Conservation (phyloP, 2,329 filamentous ascomycete species). For the Aspergillus sp. region DNA sequence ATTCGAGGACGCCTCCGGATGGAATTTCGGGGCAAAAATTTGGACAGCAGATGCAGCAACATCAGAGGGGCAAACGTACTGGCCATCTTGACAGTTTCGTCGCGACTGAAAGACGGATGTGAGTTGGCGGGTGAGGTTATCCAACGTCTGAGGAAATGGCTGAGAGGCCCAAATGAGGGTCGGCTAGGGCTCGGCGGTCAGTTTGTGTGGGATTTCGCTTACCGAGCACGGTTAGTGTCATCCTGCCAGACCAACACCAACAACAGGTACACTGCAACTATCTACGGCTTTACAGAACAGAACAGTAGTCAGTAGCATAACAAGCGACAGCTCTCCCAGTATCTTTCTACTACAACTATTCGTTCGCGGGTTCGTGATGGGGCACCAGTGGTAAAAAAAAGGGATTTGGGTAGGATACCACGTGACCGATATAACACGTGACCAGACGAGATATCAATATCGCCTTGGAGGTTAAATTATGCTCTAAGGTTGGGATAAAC, state of each 20-base stretch:
- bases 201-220: slow-evolving; percentile 45
- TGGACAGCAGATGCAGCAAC: neutral
- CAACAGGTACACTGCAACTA: neutral
- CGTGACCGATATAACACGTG: too few species aligned
- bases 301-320: too few species aligned
- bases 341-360: too few species aligned
- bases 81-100: slow-evolving; percentile 49
- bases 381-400: too few species aligned
- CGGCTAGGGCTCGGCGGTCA: slow-evolving; percentile 35
- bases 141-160: slow-evolving; percentile 31
- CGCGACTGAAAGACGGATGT: slow-evolving; percentile 37
- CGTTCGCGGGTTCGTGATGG: too few species aligned
- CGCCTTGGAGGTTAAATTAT: too few species aligned
- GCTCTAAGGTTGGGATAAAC: too few species aligned
- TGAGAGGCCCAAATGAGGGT: slow-evolving; percentile 24
- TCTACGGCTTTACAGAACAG: too few species aligned
- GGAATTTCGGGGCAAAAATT: neutral
- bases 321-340: neutral
- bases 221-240: slow-evolving; percentile 26
- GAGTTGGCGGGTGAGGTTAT: slow-evolving; percentile 38
- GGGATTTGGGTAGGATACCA: too few species aligned
- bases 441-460: too few species aligned
- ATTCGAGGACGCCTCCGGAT: neutral
- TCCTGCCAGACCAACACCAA: too few species aligned
- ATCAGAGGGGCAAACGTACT: slow-evolving; percentile 36